phyloP scores from a whole-genome alignment of 345 rosid species.

The Luvunga scandens region DNA sequence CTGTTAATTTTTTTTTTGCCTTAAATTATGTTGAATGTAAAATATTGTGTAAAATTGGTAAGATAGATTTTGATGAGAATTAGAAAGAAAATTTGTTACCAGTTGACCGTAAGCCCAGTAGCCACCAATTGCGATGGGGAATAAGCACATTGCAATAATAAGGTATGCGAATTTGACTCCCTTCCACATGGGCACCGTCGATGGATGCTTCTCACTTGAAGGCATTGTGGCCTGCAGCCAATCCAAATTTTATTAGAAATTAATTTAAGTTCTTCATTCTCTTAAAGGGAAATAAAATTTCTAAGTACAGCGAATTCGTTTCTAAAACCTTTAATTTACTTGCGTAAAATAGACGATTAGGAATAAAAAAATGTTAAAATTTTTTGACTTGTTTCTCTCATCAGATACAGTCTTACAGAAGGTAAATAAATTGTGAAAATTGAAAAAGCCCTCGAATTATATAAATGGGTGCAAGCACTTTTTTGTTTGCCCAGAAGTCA shows the following conservation, averaged over 20 bases:
- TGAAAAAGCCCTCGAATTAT: no score
- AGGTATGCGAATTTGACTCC: conserved; percentile 56
- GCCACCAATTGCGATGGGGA: conserved; percentile 57
- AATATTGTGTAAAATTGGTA: background rate
- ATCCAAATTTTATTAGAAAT: background rate
- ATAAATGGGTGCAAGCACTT: background rate
- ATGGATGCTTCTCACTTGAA: conserved; percentile 66
- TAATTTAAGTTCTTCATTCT: background rate
- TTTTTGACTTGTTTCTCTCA: no score
- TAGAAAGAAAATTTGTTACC: conserved; percentile 20
- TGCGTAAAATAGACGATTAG: background rate
- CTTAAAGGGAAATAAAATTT: no score
- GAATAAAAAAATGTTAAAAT: background rate
- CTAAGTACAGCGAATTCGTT: no score
- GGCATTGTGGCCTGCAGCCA: conserved; percentile 68
- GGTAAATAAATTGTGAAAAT: no score
- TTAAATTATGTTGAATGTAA: background rate
- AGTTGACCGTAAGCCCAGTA: conserved; percentile 70
- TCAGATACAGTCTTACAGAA: no score
- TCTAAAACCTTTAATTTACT: background rate
- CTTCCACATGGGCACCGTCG: conserved; percentile 69
- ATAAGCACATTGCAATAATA: conserved; percentile 49
- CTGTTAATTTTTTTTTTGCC: conserved; percentile 18
- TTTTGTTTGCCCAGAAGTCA: background rate
- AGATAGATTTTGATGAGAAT: background rate